Base-by-base conservation (phyloP, 306 rosid species). In the Cajanus cajan region DNA sequence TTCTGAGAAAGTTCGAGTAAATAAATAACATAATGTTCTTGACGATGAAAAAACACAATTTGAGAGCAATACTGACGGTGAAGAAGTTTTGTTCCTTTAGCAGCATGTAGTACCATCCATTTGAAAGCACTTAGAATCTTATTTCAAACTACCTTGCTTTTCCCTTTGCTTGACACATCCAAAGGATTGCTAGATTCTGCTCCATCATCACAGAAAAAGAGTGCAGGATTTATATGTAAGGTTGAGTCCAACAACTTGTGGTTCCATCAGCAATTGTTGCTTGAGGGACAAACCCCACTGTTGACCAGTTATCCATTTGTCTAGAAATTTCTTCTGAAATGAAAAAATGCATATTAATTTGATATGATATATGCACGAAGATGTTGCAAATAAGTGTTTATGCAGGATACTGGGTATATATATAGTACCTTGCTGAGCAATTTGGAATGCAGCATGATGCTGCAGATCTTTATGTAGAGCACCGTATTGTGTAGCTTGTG, bases 401-500 rank as follows among this genome's bases (percentile, higher is more conserved):
- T 2, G 61, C 14, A 55, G 63, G 34, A 22, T 57, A 57, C 8
- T 22, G n/a, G 6, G n/a, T n/a, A n/a, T n/a, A n/a, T 22, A 55
- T 57, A 7, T 25, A 61, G 63, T 55, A 55, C 68, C 45, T 63
- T 63, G 25, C 4, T 33, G 25, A 63, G 25, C 7, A 62, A 14
- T 61, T 28, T 5, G 5, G 37, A 61, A 31, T 2, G 4, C 5
- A 2, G 5, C n/a, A n/a, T n/a, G n/a, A 10, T 14, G 19, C 31
- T 14, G 67, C 2, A 4, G 16, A 57, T 22, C 14, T 54, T 8
- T 31, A 69, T 37, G 45, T 70, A 52, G 68, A 48, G n/a, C 54
- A 66, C 10, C 31, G 24, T 22, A 65, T n/a, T 68, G 78, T 15
- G 15, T 66, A 66, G 62, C 12, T 78, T 62, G 89, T n/a, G 15